Conservation (phyloP, 257 asterid genomes). For the Jaltomata sinuosa region DNA sequence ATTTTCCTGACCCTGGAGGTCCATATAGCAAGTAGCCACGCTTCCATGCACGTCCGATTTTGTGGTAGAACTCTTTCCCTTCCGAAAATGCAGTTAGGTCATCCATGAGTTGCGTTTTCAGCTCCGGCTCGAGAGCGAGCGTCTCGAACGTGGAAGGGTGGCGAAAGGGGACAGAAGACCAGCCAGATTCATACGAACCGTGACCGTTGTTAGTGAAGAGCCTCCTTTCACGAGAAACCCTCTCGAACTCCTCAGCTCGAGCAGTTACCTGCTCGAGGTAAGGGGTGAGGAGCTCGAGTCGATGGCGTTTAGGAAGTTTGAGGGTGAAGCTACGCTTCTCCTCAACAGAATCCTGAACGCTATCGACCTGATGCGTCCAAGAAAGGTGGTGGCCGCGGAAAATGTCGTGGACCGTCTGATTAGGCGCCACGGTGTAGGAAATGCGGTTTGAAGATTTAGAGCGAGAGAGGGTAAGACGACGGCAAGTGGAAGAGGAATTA, state of each 20-base stretch:
- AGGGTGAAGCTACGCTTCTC: slow-evolving; percentile 45
- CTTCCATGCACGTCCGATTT: slow-evolving; percentile 49
- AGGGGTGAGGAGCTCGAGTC: slow-evolving; percentile 14
- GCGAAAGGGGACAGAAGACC: slow-evolving; percentile 48
- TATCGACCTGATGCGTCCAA: slow-evolving; percentile 49
- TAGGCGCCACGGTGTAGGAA: slow-evolving; percentile 42
- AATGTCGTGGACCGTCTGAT: slow-evolving; percentile 32
- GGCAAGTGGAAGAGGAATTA: slow-evolving; percentile 34
- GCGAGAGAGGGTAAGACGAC: slow-evolving; percentile 44
- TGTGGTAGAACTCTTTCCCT: slow-evolving; percentile 29
- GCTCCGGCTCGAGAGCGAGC: slow-evolving; percentile 45
- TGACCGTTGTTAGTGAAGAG: slow-evolving; percentile 41
- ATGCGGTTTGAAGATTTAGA: slow-evolving; percentile 31
- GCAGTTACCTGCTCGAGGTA: slow-evolving; percentile 32
- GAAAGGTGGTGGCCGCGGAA: slow-evolving; percentile 28
- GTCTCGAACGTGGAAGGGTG: slow-evolving; percentile 53
- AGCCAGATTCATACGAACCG: slow-evolving; percentile 40
- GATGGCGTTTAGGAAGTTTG: slow-evolving; percentile 33
- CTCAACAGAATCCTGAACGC: slow-evolving; percentile 30
- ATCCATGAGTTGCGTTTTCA: slow-evolving; percentile 23
- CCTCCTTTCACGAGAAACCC: slow-evolving; percentile 31
- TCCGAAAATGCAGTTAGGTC: slow-evolving; percentile 24
- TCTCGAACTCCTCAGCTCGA: slow-evolving; percentile 36
- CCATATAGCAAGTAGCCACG: slow-evolving; percentile 48
- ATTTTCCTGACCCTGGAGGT: slow-evolving; percentile 55